phyloP scores from a whole-genome alignment of 2,329 filamentous ascomycete species.

The Bretziella fagacearum region DNA sequence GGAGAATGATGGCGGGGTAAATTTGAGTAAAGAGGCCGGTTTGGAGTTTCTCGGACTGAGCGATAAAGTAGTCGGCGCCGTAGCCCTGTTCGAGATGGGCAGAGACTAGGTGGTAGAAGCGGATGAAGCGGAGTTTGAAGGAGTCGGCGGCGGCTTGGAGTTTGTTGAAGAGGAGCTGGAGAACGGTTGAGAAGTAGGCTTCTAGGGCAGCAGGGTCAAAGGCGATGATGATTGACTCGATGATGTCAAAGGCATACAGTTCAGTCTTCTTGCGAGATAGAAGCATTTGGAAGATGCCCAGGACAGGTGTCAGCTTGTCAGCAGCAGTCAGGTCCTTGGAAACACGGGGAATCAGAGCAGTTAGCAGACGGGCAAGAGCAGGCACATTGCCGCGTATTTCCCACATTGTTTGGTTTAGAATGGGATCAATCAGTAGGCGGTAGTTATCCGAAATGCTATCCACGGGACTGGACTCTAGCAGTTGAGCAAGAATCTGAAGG shows the following conservation, averaged over 20 bases:
- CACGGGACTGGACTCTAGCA: slow-evolving; percentile 71
- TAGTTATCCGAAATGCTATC: slow-evolving; percentile 68
- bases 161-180: slow-evolving; percentile 67
- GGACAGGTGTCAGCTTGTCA: slow-evolving; percentile 68
- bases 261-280: slow-evolving; percentile 71
- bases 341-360: slow-evolving; percentile 66
- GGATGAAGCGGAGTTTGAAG: slow-evolving; percentile 72
- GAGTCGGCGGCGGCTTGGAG: slow-evolving; percentile 55
- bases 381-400: slow-evolving; percentile 86
- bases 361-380: slow-evolving; percentile 68
- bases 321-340: slow-evolving; percentile 54
- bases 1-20: slow-evolving; percentile 74
- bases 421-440: slow-evolving; percentile 56
- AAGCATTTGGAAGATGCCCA: slow-evolving; percentile 93
- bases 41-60: slow-evolving; percentile 67
- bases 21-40: slow-evolving; percentile 63
- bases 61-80: slow-evolving; percentile 83
- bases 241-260: slow-evolving; percentile 69
- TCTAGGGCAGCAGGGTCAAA: slow-evolving; percentile 55
- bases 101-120: slow-evolving; percentile 86
- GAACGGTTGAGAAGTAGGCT: slow-evolving; percentile 60
- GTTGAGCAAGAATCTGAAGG: slow-evolving; percentile 83
- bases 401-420: slow-evolving; percentile 74
- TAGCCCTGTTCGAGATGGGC: slow-evolving; percentile 64
- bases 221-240: slow-evolving; percentile 60